These are phyloP conservation scores for Limtongia smithiae DNA, from an alignment of 805 yeast species.

Conservation along the genomic window DNA sequence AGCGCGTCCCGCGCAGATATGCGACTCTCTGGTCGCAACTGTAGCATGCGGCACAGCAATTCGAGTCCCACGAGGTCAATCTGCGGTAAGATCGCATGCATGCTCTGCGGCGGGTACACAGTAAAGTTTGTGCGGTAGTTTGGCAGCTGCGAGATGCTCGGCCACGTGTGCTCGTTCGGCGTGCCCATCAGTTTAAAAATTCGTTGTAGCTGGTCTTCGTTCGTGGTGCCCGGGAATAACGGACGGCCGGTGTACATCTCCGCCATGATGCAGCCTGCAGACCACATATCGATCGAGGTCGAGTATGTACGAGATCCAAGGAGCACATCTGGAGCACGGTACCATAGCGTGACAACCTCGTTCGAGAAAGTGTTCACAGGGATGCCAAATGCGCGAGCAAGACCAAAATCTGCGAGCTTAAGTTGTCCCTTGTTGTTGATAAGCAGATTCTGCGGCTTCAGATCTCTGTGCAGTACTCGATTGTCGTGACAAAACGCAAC, in stretches of 20 bases:
- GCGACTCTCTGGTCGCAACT: slow-evolving; percentile 52
- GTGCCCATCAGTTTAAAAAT: slow-evolving; percentile 95
- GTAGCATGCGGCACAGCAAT: slow-evolving; percentile 54
- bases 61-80: slow-evolving; percentile 69
- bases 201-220: slow-evolving; percentile 89
- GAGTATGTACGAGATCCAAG: slow-evolving; percentile 93
- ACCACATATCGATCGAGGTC: slow-evolving; percentile 97
- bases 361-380: slow-evolving; percentile 96
- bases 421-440: slow-evolving; percentile 87
- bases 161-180: slow-evolving; percentile 95
- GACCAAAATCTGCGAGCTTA: slow-evolving; percentile 93
- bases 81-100: slow-evolving; percentile 62
- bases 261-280: slow-evolving; percentile 96
- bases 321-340: slow-evolving; percentile 94
- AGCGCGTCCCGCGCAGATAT: slow-evolving; percentile 52
- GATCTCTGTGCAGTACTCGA: slow-evolving; percentile 73
- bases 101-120: slow-evolving; percentile 82
- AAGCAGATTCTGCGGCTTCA: slow-evolving; percentile 91
- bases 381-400: slow-evolving; percentile 96
- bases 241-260: slow-evolving; percentile 99
- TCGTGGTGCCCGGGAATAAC: slow-evolving; percentile 90
- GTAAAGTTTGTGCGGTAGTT: slow-evolving; percentile 83
- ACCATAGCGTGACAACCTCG: slow-evolving; percentile 97
- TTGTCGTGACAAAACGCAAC: slow-evolving; percentile 84
- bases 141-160: slow-evolving; percentile 87